A percentile compares a stretch with the other conserved stretches of the same genome.
Conservation (phyloP, 805 yeast genomes). For the Wickerhamomyces xylosicus region DNA sequence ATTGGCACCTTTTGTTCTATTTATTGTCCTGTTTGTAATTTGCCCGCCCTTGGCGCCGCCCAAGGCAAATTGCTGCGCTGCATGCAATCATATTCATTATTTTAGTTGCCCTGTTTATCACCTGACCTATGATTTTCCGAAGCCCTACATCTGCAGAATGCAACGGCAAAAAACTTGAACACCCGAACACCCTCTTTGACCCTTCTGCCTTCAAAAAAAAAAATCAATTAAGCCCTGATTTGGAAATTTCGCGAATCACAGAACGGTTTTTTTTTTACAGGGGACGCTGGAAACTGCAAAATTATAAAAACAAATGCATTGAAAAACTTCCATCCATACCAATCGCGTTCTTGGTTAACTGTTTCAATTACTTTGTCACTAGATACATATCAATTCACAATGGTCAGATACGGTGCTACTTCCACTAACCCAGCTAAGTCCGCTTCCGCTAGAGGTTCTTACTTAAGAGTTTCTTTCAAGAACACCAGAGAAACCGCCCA, state of each 20-base stretch:
- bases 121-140: background rate
- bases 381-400: slow-evolving; percentile 25
- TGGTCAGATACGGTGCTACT: slow-evolving; percentile 99
- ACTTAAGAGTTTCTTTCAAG: slow-evolving; percentile 98
- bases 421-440: slow-evolving; percentile 99
- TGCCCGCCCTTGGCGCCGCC: too few species aligned
- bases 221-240: background rate
- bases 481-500: slow-evolving; percentile 99
- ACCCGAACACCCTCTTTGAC: background rate
- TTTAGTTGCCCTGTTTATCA: background rate
- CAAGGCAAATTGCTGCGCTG: too few species aligned
- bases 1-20: too few species aligned
- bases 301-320: background rate
- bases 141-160: background rate
- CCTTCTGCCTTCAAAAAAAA: too few species aligned
- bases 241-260: background rate
- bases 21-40: too few species aligned
- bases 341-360: background rate
- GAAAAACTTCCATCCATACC: slow-evolving; percentile 1
- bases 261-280: background rate
- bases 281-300: background rate
- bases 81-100: too few species aligned
- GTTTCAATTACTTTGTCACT: background rate
- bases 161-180: background rate
- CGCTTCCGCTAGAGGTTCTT: slow-evolving; percentile 98